Evolutionary conservation across 208 protist species (phyloP).

Genomic region (Leishmania lainsoni): DNA sequence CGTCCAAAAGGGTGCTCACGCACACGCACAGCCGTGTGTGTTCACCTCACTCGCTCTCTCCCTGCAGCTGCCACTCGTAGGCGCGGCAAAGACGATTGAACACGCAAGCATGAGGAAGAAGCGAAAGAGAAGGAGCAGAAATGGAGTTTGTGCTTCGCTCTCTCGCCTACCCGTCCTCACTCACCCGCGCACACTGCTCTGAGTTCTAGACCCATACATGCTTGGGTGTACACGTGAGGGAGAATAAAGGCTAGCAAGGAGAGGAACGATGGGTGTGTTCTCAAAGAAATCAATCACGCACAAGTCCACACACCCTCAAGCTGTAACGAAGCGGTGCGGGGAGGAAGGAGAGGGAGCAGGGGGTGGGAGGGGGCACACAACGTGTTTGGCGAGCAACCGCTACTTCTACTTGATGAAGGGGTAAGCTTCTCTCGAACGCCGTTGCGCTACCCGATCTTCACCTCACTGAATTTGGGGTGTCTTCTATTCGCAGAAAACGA

Average conservation of each 20-base stretch:
- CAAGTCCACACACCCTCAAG: neutral
- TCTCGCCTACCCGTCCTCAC: neutral
- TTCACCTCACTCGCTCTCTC: neutral
- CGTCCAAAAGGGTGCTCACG: neutral
- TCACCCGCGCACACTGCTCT: neutral
- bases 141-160: neutral
- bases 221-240: neutral
- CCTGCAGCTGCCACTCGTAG: neutral
- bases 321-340: neutral
- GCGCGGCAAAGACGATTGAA: neutral
- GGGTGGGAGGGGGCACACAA: neutral
- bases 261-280: neutral
- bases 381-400: neutral
- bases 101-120: neutral
- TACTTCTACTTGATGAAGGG: neutral
- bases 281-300: neutral
- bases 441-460: neutral
- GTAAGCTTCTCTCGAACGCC: neutral
- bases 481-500: neutral
- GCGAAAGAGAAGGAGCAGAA: neutral
- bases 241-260: neutral
- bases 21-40: neutral
- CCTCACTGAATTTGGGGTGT: neutral
- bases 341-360: too few relatives aligned
- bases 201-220: neutral